Evolutionary conservation across 1,139 yeast genomes (phyloP), one percentile per base, ranked within the genome.

Genomic region (Magnusiomyces sp.): DNA sequence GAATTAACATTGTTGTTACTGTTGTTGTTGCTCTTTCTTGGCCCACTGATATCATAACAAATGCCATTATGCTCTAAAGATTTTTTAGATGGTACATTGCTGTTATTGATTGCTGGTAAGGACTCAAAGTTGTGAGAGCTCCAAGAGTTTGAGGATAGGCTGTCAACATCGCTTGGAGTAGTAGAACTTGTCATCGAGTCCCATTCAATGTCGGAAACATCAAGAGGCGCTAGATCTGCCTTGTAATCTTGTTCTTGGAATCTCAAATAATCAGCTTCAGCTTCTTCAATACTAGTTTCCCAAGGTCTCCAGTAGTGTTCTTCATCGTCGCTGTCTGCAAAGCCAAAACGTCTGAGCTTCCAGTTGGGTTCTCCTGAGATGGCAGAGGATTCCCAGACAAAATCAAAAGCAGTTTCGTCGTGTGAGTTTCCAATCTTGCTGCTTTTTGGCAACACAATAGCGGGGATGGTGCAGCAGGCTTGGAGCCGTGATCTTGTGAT

Each of bases 241-340:
- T 51, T 49, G 42, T 40, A 49, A 41, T 51, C 54, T 9, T 51
- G 47, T 9, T 49, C 38, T 31, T 41, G 46, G 32, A 46, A 46
- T n/a, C 32, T 31, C 2, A 34, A 38, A 52, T 58, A 59, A 33
- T 56, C 60, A 1, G 31, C 45, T 27, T 60, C 64, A 0, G 65
- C 65, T 14, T 53, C 55, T 5, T 37, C 50, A 31, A 58, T 17
- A 11, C 50, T 47, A 10, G 40, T 36, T 27, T 52, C 48, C 65
- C 65, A 62, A 7, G 56, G 59, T 19, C 57, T 50, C 64, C 64
- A 61, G 53, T 61, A 61, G 47, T 56, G 50, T 46, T 59, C 61
- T 33, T 61, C 63, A 43, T 60, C 61, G 39, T 62, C 65, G 13
- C 59, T 48, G 41, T 58, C 62, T 43, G 51, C 47, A 23, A 62